Conservation (phyloP, 2,329 filamentous ascomycete genomes). For the Botrytis aclada region DNA sequence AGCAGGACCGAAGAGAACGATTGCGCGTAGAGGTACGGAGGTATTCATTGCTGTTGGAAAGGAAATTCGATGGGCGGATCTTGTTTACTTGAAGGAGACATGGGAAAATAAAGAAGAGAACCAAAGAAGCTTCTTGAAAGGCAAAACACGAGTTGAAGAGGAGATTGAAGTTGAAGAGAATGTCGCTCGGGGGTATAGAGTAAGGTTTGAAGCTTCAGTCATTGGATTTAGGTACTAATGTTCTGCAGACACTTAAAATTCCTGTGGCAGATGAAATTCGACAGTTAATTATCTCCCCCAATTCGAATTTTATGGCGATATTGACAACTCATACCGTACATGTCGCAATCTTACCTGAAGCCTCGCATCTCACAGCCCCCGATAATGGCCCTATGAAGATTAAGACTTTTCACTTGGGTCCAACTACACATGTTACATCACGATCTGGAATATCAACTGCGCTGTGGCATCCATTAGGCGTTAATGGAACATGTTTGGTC, state of each 20-base stretch:
- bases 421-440: conserved; percentile 86
- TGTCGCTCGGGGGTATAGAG: conserved; percentile 46
- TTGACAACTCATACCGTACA: conserved; percentile 85
- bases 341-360: conserved; percentile 79
- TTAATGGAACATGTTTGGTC: conserved; percentile 76
- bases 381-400: conserved; percentile 70
- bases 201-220: conserved; percentile 38
- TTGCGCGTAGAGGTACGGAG: conserved; percentile 80
- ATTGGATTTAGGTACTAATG: conserved; percentile 26
- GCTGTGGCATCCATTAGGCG: conserved; percentile 89
- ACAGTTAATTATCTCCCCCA: conserved; percentile 81
- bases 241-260: conserved; percentile 68
- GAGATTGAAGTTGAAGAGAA: conserved; percentile 35
- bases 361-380: conserved; percentile 67
- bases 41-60: conserved; percentile 85
- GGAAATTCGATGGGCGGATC: conserved; percentile 87
- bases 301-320: conserved; percentile 77
- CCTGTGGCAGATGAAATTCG: conserved; percentile 78
- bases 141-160: conserved; percentile 24
- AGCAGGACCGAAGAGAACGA: conserved; percentile 58
- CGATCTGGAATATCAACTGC: conserved; percentile 76
- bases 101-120: conserved; percentile 43
- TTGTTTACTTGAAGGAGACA: conserved; percentile 71
- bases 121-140: conserved; percentile 24
- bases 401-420: conserved; percentile 87